Conservation (phyloP, 2,329 filamentous ascomycete species). For the Sporothrix curviconia region DNA sequence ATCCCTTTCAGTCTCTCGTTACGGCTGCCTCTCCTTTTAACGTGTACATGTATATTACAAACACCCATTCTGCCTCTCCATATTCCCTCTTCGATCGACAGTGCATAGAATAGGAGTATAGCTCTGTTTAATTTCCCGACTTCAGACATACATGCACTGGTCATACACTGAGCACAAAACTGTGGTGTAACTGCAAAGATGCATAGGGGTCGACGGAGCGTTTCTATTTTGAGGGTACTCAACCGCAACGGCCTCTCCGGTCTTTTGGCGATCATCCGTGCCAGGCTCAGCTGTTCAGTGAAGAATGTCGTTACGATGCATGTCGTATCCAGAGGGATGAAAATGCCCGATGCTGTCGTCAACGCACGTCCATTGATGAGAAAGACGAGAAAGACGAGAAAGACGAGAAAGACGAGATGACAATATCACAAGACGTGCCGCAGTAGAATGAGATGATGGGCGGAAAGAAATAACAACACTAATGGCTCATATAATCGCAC, state of each 20-base stretch:
- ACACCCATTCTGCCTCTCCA: too few species aligned
- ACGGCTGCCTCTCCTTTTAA: not conserved
- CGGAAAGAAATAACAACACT: not conserved
- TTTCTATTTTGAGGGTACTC: too few species aligned
- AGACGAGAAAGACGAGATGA: too few species aligned
- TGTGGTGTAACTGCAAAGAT: too few species aligned
- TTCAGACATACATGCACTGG: constrained; percentile 3
- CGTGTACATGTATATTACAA: not conserved
- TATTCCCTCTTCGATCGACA: not conserved
- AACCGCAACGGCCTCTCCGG: too few species aligned
- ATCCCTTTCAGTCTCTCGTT: not conserved
- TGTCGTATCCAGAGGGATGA: constrained; percentile 4
- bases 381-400: too few species aligned
- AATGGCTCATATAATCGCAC: too few species aligned
- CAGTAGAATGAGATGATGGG: not conserved
- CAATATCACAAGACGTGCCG: not conserved
- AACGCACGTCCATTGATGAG: too few species aligned
- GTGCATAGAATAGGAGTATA: not conserved
- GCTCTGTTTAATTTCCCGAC: constrained; percentile 1
- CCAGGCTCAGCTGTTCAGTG: not conserved
- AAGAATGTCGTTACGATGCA: not conserved
- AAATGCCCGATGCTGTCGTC: too few species aligned
- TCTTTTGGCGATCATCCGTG: not conserved
- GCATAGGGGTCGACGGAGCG: too few species aligned
- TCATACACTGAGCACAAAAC: too few species aligned